A percentile compares a stretch with the other conserved stretches of the same genome.
phyloP scores from a whole-genome alignment of 441 rosid genomes.

The Gossypium lobatum region DNA sequence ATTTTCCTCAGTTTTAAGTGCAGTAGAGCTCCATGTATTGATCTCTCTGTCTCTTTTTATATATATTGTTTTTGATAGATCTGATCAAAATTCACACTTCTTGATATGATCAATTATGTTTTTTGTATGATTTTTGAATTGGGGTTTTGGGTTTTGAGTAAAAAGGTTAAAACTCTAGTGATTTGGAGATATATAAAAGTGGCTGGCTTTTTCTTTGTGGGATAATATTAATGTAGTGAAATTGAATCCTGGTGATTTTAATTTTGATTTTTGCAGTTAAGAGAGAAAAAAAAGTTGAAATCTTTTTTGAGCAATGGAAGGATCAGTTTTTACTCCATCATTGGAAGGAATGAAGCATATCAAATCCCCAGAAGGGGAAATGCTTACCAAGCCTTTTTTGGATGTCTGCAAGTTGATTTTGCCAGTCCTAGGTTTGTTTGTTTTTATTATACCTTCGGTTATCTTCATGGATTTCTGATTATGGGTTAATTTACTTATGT shows the following conservation, averaged over 20 bases:
- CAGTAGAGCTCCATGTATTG: background rate
- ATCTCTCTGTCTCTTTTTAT: too few relatives aligned
- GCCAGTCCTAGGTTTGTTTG: conserved; percentile 73
- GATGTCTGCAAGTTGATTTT: conserved; percentile 84
- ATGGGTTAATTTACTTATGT: background rate
- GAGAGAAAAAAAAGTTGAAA: background rate
- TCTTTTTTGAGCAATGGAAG: conserved; percentile 45
- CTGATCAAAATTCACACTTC: background rate
- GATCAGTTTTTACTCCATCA: conserved; percentile 76
- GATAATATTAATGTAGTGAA: background rate
- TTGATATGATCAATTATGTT: background rate
- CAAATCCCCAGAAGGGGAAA: conserved; percentile 60
- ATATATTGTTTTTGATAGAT: background rate
- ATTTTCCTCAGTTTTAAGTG: background rate
- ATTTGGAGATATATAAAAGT: background rate
- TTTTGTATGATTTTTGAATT: background rate
- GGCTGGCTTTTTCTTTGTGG: background rate
- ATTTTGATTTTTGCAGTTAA: background rate
- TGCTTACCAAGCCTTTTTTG: conserved; percentile 75
- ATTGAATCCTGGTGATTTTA: background rate
- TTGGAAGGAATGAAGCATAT: conserved; percentile 83
- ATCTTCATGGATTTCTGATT: background rate
- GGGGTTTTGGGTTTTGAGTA: background rate
- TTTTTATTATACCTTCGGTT: background rate
- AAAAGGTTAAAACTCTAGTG: conserved; percentile 1